phyloP scores from a whole-genome alignment of 2,329 filamentous ascomycete genomes.

The Ophiostoma pallidulum region DNA sequence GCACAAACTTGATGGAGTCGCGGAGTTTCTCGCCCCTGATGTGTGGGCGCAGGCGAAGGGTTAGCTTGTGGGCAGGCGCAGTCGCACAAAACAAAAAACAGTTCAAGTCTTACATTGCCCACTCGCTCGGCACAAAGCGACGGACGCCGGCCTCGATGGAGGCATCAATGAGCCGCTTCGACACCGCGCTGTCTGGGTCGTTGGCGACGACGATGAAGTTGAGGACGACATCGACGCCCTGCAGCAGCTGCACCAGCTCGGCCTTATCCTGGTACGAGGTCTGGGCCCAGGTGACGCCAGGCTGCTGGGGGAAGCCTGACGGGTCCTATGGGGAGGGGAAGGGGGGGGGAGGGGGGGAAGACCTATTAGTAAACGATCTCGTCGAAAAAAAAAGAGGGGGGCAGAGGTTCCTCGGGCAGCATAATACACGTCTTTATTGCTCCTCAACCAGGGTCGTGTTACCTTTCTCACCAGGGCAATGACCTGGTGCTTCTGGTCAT shows the following conservation, averaged over 20 bases:
- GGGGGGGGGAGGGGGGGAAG: too few species aligned
- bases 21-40: constrained; percentile 7
- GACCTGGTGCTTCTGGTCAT: constrained; percentile 8
- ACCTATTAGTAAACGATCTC: too few species aligned
- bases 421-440: too few species aligned
- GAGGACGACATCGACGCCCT: constrained; percentile 8
- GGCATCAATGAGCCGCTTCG: constrained; percentile 44
- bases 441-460: too few species aligned
- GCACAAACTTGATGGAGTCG: constrained; percentile 26
- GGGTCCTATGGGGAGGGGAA: too few species aligned
- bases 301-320: constrained; percentile 1
- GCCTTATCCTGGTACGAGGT: constrained; percentile 11
- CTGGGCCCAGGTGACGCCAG: constrained; percentile 4
- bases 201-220: constrained; percentile 10
- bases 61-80: too few species aligned
- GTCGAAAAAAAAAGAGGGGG: too few species aligned
- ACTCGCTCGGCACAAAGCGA: constrained; percentile 55
- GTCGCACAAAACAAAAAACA: too few species aligned
- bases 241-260: constrained; percentile 7
- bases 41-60: too few species aligned
- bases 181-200: constrained; percentile 5
- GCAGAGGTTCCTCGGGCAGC: too few species aligned
- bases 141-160: constrained; percentile 49
- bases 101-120: constrained; percentile 32
- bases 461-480: constrained; percentile 2